phyloP scores from a whole-genome alignment of 768 basidiomycete genomes.

The Tylopilus plumbeoviolaceoides region DNA sequence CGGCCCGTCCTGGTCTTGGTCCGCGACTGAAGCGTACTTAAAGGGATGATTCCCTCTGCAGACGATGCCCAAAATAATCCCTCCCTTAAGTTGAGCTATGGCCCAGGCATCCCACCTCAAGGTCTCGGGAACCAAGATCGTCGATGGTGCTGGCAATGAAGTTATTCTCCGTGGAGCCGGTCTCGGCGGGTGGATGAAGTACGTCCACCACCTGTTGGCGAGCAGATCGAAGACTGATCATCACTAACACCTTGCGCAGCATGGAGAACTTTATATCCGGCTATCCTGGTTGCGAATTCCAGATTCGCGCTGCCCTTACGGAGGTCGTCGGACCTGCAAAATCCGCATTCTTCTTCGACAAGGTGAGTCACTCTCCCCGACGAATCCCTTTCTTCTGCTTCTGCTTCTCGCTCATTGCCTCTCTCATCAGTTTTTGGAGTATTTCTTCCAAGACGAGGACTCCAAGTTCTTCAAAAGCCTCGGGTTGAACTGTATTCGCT shows the following conservation, averaged over 20 bases:
- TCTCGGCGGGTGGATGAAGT: constrained; percentile 88
- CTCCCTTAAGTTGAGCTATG: constrained; percentile 11
- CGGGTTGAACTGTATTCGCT: constrained; percentile 75
- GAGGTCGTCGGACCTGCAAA: constrained; percentile 62
- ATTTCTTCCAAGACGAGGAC: constrained; percentile 77
- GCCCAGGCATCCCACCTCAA: constrained; percentile 48
- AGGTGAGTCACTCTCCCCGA: constrained; percentile 39
- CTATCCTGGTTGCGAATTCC: constrained; percentile 78
- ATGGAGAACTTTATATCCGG: constrained; percentile 80
- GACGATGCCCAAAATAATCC: not conserved
- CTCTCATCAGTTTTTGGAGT: constrained; percentile 48
- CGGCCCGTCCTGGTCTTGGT: not conserved
- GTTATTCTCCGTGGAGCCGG: constrained; percentile 68
- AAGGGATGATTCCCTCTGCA: not conserved
- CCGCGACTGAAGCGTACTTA: not conserved
- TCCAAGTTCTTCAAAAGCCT: constrained; percentile 74
- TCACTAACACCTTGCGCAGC: constrained; percentile 29
- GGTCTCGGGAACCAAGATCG: constrained; percentile 56
- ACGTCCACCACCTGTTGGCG: constrained; percentile 31
- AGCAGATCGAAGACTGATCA: not conserved
- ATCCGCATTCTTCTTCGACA: constrained; percentile 80
- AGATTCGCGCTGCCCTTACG: constrained; percentile 69
- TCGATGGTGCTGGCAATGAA: constrained; percentile 53
- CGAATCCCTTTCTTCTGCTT: not conserved
- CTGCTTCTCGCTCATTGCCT: not conserved